Evolutionary conservation across 2,329 filamentous ascomycete species (phyloP).

Genomic region (Xenosphaeropsis pyriputrescens): DNA sequence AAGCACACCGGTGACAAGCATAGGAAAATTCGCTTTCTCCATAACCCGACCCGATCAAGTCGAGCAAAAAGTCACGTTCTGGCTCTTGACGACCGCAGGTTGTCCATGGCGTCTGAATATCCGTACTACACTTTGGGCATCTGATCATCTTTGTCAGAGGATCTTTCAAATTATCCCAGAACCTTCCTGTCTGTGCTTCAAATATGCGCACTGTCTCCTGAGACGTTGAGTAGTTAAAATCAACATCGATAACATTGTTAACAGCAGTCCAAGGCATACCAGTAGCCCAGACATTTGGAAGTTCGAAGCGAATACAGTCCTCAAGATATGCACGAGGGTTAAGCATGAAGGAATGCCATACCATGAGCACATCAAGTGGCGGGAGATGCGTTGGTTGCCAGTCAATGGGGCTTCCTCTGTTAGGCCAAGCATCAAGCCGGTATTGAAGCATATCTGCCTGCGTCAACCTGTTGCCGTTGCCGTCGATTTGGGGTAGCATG

Average conservation of each 20-base stretch:
- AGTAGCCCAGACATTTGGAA: constrained; percentile 39
- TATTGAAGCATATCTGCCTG: constrained; percentile 6
- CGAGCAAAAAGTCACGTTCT: constrained; percentile 1
- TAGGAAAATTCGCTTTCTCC: constrained; percentile 39
- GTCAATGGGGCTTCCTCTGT: constrained; percentile 4
- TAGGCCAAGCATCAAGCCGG: constrained; percentile 6
- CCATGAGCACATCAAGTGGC: constrained; percentile 58
- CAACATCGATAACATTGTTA: constrained; percentile 39
- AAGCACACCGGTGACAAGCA: constrained; percentile 34
- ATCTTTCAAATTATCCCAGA: constrained; percentile 47
- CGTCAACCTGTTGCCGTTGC: constrained; percentile 12
- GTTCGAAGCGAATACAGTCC: constrained; percentile 48
- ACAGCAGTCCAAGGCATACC: constrained; percentile 53
- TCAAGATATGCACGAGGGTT: constrained; percentile 64
- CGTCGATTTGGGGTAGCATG: constrained; percentile 11
- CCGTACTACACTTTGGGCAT: constrained; percentile 38
- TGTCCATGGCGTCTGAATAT: constrained; percentile 42
- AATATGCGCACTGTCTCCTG: constrained; percentile 30
- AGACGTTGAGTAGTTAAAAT: constrained; percentile 39
- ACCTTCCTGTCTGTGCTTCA: constrained; percentile 26
- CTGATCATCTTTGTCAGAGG: constrained; percentile 27
- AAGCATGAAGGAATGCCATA: constrained; percentile 68
- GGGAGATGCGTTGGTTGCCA: constrained; percentile 32
- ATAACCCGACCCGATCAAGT: constrained; percentile 36
- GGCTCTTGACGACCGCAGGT: constrained; percentile 21